Evolutionary conservation across 169 alveolate genomes (phyloP).

Genomic region (Toxoplasma gondii): DNA sequence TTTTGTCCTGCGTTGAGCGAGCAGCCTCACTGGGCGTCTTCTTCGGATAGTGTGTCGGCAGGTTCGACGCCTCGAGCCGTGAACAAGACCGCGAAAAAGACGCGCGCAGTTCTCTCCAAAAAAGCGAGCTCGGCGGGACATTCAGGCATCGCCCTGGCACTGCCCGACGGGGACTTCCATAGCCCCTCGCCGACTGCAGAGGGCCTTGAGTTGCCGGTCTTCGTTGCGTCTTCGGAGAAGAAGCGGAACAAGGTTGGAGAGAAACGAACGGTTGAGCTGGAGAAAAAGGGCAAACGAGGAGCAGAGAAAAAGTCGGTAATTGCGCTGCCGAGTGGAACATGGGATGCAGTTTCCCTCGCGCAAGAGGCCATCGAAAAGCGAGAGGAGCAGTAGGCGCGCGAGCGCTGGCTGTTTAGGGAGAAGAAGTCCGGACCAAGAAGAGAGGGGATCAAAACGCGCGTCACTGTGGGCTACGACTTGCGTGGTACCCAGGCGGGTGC

Average conservation of each 20-base stretch:
- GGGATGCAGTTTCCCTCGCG: background rate
- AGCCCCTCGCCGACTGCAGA: conserved; percentile 1
- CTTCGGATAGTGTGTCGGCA: background rate
- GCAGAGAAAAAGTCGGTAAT: background rate
- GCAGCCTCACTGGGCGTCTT: conserved; percentile 21
- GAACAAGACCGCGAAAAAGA: background rate
- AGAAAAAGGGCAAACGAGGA: background rate
- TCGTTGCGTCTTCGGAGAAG: background rate
- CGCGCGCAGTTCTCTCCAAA: background rate
- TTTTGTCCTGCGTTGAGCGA: background rate
- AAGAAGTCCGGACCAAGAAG: too few species aligned
- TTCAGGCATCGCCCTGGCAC: background rate
- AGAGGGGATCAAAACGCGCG: too few species aligned
- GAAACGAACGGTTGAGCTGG: background rate
- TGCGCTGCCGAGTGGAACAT: background rate
- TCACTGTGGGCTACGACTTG: too few species aligned
- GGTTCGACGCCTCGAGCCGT: background rate
- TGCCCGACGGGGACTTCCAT: conserved; percentile 7
- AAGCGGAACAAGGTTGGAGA: too few species aligned
- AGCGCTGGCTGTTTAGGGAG: too few species aligned
- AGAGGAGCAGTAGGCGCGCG: background rate
- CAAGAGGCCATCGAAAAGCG: background rate
- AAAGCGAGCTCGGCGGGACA: too few species aligned
- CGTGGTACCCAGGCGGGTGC: too few species aligned
- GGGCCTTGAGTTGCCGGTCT: background rate